Percentiles rank a stretch among this genome's conserved stretches.
phyloP scores from a whole-genome alignment of 169 alveolate species.

The Plasmodium vivax region DNA sequence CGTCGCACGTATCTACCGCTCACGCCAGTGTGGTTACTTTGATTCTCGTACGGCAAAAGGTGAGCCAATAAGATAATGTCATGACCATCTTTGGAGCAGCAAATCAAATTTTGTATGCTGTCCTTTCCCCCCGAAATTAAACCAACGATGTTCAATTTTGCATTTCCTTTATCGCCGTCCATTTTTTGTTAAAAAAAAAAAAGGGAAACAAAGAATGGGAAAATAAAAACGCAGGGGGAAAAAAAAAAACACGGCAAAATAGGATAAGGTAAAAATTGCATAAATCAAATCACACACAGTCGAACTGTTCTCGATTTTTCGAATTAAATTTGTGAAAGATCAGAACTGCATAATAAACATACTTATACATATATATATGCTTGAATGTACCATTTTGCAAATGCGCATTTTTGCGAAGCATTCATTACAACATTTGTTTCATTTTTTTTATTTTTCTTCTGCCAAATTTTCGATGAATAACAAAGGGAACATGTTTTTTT shows the following conservation, averaged over 20 bases:
- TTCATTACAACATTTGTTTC: not conserved
- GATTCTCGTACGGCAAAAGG: slow-evolving; percentile 66
- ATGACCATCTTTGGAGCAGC: slow-evolving; percentile 77
- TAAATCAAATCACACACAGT: not conserved
- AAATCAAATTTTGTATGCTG: slow-evolving; percentile 82
- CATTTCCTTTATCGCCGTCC: not conserved
- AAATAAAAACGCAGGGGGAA: not conserved
- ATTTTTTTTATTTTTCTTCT: not conserved
- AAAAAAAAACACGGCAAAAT: not conserved
- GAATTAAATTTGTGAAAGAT: not conserved
- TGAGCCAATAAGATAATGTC: slow-evolving; percentile 62
- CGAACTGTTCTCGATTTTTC: not conserved
- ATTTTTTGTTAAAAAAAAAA: not conserved
- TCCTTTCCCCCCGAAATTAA: slow-evolving; percentile 92
- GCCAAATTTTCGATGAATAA: not conserved
- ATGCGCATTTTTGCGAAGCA: not conserved
- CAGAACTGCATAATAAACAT: not conserved
- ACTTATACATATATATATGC: not conserved
- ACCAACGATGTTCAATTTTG: slow-evolving; percentile 86
- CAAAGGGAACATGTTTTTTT: not conserved
- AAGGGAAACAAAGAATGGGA: not conserved
- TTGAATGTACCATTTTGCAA: not conserved
- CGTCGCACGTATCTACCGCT: not conserved
- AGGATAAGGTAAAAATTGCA: not conserved
- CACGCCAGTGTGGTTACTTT: slow-evolving; percentile 6